Evolutionary conservation across 106 monocot species (phyloP).

Genomic region (Allium cepa): DNA sequence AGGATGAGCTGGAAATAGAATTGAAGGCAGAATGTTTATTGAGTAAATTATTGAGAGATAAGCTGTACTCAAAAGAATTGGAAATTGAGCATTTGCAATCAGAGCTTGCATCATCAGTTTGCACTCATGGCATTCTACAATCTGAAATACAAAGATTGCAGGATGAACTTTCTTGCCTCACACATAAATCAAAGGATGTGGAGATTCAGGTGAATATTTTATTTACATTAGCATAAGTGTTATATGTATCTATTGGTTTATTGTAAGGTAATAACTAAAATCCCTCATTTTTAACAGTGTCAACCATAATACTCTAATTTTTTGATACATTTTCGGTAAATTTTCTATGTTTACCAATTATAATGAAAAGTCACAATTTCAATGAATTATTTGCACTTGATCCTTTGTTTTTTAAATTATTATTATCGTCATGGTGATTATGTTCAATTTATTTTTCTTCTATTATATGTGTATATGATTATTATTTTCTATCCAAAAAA

Average conservation of each 20-base stretch:
- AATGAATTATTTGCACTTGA: too few relatives aligned
- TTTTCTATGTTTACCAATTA: too few relatives aligned
- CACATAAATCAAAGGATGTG: conserved; percentile 44
- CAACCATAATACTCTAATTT: too few relatives aligned
- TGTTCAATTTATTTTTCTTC: too few relatives aligned
- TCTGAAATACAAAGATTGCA: conserved; percentile 46
- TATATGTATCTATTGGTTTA: background rate
- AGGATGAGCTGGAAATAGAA: conserved; percentile 59
- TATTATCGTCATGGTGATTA: too few relatives aligned
- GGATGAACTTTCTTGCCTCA: conserved; percentile 66
- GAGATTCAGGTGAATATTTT: conserved; percentile 57
- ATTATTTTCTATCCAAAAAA: too few relatives aligned
- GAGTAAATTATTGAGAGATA: conserved; percentile 52
- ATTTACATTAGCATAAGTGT: background rate
- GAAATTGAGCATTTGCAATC: conserved; percentile 53
- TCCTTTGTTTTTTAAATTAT: too few relatives aligned
- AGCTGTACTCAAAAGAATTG: conserved; percentile 48
- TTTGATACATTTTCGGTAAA: too few relatives aligned
- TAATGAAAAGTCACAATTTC: too few relatives aligned
- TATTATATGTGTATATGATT: too few relatives aligned
- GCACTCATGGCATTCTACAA: conserved; percentile 30
- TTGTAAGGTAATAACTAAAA: too few relatives aligned
- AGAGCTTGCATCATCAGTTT: conserved; percentile 63
- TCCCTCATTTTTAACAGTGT: too few relatives aligned
- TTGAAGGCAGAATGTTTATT: conserved; percentile 65